Base-by-base conservation (phyloP, 1,284 basidiomycete species). In the Heterobasidion occidentale region DNA sequence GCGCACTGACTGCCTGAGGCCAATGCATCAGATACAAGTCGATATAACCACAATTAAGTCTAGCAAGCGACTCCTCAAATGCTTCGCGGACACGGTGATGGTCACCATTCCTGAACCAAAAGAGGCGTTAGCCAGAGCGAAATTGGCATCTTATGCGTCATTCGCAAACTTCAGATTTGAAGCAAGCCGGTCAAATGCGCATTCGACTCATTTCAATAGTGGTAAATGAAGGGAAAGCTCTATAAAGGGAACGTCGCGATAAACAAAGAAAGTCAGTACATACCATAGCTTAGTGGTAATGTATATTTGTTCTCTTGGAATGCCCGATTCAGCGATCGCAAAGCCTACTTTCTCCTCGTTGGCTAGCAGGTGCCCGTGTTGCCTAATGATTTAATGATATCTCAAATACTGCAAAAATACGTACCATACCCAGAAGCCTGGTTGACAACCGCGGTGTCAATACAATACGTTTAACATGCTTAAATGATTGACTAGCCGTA, bases 1-100 rank as follows among this genome's bases (percentile, higher is more conserved):
- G 49, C 12, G 61, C 64, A 48, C 60, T 59, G 45, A 59, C 54
- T 6, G 62, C 61, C 50, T 63, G 54, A 42, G 68, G 70, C 82
- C 83, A 86, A 69, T 88, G 86, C 68, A 89, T 77, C 19, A 90
- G 74, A 68, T 85, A 90, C 20, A 90, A 69, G 65, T 90, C 86
- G 54, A 90, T 75, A 68, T 90, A 89, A 33, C 77, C 81, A 45
- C 80, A 60, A 36, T 75, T 76, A 11, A 90, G 76, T 61, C 77
- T 75, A 54, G 76, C 68, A 20, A 90, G 71, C 9, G 80, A 83
- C 52, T 74, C 66, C 58, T 83, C 77, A 59, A 88, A 72, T 33
- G 74, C 77, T 64, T 81, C 71, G 55, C 72, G 68, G 27, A 81
- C 79, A 60, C 70, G 65, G 62, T 77, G 74, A 66, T 81, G 81